Base-by-base conservation (phyloP, 805 yeast species). In the Myxozyma mucilagina region DNA sequence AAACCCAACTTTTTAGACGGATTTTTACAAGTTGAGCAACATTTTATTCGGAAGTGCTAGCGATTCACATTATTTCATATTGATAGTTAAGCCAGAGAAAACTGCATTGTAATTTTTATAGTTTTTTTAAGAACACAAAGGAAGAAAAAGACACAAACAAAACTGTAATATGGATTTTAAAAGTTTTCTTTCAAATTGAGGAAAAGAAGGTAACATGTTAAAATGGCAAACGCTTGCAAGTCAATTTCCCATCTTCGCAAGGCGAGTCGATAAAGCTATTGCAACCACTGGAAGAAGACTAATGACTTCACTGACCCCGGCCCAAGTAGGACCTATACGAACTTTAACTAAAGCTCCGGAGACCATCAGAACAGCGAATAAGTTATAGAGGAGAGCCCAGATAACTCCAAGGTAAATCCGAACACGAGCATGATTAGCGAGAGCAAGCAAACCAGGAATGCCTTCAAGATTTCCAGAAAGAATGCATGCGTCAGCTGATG, bases 331-430 rank as follows among this genome's bases (percentile, higher is more conserved):
- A 6, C 58, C 58, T 32, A 62, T 48, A n/a, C 47, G 51, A 14
- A 55, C 63, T 5, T 56, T 47, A 31, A 62, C 65, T 41, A 62
- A 55, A 13, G 63, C 63, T 2, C 65, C 63, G 11, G 65, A 47
- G 13, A 47, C 60, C 18, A 59, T 10, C 41, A 62, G 38, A 7
- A 62, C 57, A 4, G 65, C 65, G 36, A 58, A 57, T 10, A 50
- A 7, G 16, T 61, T 62, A 49, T 62, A 62, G 14, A 35, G 50
- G 9, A 45, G 49, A 4, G 55, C 51, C 66, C 66, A 62, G 2
- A 36, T 18, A 4, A 62, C 35, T 8, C 59, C 58, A 16, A 62
- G 3, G 4, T 14, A 13, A 34, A 56, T 39, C 7, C 66, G 29
- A n/a, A 9, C n/a, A 3, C 44, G 41, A 32, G 41, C 34, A 5